These are phyloP conservation scores for Boletus fagicola DNA, from an alignment of 768 basidiomycete species.

Conservation along the genomic window DNA sequence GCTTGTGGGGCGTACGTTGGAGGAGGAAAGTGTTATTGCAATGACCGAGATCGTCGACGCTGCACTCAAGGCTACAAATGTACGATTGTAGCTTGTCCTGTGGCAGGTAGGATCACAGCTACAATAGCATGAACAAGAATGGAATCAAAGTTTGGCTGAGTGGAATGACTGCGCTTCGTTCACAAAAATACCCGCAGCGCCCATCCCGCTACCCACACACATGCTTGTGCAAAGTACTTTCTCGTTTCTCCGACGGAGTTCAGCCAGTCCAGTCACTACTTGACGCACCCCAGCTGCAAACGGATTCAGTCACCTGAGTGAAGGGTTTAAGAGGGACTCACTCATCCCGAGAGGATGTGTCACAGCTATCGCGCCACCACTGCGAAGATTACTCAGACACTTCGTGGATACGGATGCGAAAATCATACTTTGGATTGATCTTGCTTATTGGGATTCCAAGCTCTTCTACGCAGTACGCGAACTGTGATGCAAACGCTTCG, in stretches of 20 bases:
- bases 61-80: constrained; percentile 39
- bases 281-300: constrained; percentile 76
- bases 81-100: not conserved
- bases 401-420: not conserved
- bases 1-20: constrained; percentile 63
- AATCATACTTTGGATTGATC: constrained; percentile 78
- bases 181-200: constrained; percentile 76
- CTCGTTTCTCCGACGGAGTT: constrained; percentile 67
- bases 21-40: constrained; percentile 72
- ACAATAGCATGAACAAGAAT: not conserved
- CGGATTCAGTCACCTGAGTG: constrained; percentile 13
- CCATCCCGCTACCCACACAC: constrained; percentile 88
- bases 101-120: not conserved
- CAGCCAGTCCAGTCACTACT: constrained; percentile 83
- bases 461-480: constrained; percentile 87
- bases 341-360: constrained; percentile 85
- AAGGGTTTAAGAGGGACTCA: constrained; percentile 34
- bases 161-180: constrained; percentile 49
- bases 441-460: constrained; percentile 72
- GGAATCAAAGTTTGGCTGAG: constrained; percentile 26
- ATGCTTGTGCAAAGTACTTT: constrained; percentile 78
- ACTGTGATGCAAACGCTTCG: constrained; percentile 92
- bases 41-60: constrained; percentile 66
- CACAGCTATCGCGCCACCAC: constrained; percentile 83
- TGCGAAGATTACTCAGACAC: constrained; percentile 29